These are phyloP conservation scores for Thinopyrum elongatum DNA, from an alignment of 176 grass and related monocot species.

Conservation along the genomic window DNA sequence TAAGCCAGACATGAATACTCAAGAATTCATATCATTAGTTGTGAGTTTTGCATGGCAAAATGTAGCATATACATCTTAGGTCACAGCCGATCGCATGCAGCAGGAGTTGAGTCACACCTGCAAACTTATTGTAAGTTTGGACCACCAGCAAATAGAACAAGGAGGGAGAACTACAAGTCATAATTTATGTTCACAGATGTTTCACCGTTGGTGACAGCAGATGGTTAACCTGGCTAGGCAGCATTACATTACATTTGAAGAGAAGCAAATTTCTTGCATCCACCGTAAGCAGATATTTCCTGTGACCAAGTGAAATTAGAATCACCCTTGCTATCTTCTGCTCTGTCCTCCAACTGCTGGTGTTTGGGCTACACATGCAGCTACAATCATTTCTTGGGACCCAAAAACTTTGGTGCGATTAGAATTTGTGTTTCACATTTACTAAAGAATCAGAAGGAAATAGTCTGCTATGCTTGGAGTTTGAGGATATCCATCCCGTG, in stretches of 20 bases:
- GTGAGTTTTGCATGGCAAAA: neutral
- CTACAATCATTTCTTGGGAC: constrained; percentile 45
- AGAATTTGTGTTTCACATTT: constrained; percentile 58
- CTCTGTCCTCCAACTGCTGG: constrained; percentile 34
- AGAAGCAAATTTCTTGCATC: neutral
- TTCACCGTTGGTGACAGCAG: constrained; percentile 2
- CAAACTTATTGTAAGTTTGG: neutral
- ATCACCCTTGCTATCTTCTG: constrained; percentile 33
- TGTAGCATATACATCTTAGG: neutral
- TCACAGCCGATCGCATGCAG: neutral
- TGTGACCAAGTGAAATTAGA: constrained; percentile 31
- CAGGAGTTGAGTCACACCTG: neutral
- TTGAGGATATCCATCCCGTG: constrained; percentile 19
- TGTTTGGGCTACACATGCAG: constrained; percentile 43
- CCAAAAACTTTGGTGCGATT: constrained; percentile 37
- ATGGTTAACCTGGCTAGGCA: constrained; percentile 30
- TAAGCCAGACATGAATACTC: neutral
- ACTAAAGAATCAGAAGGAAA: constrained; percentile 50
- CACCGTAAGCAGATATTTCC: constrained; percentile 15
- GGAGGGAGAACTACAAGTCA: neutral
- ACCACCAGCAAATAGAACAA: neutral
- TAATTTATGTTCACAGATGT: constrained; percentile 5
- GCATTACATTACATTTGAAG: constrained; percentile 43
- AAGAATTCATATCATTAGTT: neutral
- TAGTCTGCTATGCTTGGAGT: neutral